Percentiles rank a stretch among this genome's conserved stretches.
Conservation (phyloP, 495 filamentous ascomycete species). For the Geoglossum glabrum region DNA sequence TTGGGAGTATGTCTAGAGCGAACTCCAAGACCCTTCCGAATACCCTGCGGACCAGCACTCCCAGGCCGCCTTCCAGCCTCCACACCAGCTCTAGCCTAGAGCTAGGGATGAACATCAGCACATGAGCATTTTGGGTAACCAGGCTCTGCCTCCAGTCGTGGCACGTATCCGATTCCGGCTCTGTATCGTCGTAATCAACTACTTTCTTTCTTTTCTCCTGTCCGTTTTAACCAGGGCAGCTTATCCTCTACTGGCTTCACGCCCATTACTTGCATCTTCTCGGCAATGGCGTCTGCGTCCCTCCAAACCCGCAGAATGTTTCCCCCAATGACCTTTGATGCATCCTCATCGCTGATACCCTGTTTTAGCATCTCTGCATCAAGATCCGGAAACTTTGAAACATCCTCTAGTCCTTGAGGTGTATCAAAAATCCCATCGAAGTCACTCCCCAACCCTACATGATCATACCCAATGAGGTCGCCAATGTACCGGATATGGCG, state of each 20-base stretch:
- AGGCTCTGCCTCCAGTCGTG: too few species aligned
- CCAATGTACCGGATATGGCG: conserved; percentile 55
- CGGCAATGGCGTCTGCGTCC: conserved; percentile 22
- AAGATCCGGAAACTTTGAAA: conserved; percentile 64
- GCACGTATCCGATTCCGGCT: too few species aligned
- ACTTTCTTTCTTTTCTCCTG: too few species aligned
- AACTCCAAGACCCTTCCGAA: too few species aligned
- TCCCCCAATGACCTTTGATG: conserved; percentile 19
- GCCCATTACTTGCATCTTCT: not conserved
- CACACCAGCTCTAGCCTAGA: too few species aligned
- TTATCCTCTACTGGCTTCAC: not conserved
- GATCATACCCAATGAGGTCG: conserved; percentile 46
- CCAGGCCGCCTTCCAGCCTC: too few species aligned
- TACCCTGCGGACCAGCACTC: too few species aligned
- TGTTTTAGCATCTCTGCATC: conserved; percentile 37
- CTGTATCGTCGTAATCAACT: too few species aligned
- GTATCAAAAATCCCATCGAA: conserved; percentile 41
- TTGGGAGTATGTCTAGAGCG: too few species aligned
- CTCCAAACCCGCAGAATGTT: conserved; percentile 25
- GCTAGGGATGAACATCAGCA: too few species aligned
- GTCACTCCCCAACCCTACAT: conserved; percentile 61
- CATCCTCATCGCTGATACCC: conserved; percentile 21
- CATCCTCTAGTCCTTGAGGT: conserved; percentile 51
- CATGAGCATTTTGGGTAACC: too few species aligned
- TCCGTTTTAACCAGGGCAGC: too few species aligned